Evolutionary conservation across 257 asterid genomes (phyloP).

Genomic region (Solanum virginianum): DNA sequence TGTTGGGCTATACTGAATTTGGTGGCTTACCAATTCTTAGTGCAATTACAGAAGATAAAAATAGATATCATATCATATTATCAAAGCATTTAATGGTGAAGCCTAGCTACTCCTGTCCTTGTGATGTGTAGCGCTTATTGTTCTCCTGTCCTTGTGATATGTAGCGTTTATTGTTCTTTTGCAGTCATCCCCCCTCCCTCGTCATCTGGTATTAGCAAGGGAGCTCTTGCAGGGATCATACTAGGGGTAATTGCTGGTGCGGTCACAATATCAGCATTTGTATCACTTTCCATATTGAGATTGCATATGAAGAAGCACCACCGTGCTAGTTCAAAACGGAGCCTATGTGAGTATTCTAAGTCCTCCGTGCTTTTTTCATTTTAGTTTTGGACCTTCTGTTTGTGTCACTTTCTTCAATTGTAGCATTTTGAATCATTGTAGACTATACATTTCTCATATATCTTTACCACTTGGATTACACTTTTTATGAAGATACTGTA

Average conservation of each 20-base stretch:
- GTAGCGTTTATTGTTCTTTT: conserved; percentile 1
- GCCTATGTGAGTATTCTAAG: conserved; percentile 44
- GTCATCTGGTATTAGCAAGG: conserved; percentile 61
- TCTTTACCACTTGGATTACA: neutral
- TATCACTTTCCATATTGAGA: conserved; percentile 50
- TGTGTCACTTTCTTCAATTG: neutral
- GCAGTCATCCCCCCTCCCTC: conserved; percentile 38
- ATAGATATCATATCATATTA: neutral
- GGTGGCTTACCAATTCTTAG: neutral
- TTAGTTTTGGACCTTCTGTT: neutral
- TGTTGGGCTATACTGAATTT: neutral
- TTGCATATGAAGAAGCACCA: conserved; percentile 28
- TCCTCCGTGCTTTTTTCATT: neutral
- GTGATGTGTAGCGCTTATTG: conserved; percentile 1
- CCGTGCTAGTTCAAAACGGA: conserved; percentile 36
- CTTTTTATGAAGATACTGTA: neutral
- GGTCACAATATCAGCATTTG: conserved; percentile 47
- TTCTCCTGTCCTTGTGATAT: neutral
- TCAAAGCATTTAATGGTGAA: neutral
- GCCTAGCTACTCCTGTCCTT: neutral
- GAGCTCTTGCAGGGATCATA: conserved; percentile 71
- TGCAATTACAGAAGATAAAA: neutral
- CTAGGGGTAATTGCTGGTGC: conserved; percentile 77
- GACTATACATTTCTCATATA: neutral
- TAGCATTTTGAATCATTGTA: neutral